These are phyloP conservation scores for Trichoderma endophyticum DNA, from an alignment of 2,329 filamentous ascomycete species.

Conservation along the genomic window DNA sequence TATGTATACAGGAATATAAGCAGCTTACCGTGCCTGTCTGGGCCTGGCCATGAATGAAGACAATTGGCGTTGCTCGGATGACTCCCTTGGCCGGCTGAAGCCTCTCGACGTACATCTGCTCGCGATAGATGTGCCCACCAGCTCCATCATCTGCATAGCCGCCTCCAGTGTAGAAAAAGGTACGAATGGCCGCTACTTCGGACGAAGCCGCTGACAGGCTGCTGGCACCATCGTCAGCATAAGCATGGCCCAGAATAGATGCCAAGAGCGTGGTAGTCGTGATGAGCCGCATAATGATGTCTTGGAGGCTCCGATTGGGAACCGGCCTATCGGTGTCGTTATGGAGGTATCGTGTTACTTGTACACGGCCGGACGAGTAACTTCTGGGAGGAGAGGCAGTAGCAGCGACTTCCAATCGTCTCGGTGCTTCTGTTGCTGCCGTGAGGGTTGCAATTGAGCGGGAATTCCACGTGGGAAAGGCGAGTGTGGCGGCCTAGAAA, in stretches of 20 bases:
- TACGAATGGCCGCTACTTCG: conserved; percentile 26
- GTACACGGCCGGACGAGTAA: neutral
- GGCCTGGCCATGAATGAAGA: conserved; percentile 43
- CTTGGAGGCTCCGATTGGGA: neutral
- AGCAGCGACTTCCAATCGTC: neutral
- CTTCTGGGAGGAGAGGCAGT: neutral
- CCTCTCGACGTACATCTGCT: conserved; percentile 55
- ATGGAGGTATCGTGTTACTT: neutral
- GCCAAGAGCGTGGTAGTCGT: neutral
- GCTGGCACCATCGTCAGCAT: neutral
- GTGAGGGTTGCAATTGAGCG: neutral
- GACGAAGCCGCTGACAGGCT: neutral
- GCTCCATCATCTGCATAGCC: conserved; percentile 31
- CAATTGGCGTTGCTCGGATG: conserved; percentile 32
- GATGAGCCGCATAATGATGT: conserved; percentile 7
- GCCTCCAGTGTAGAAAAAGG: conserved; percentile 38
- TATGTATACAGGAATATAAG: neutral
- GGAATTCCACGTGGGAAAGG: conserved; percentile 5
- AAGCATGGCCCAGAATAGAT: neutral
- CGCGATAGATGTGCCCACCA: conserved; percentile 32
- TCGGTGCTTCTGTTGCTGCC: neutral
- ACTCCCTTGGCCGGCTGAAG: conserved; percentile 34
- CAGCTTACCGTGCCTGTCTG: conserved; percentile 39
- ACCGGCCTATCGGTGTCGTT: neutral
- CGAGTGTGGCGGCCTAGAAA: neutral